These are phyloP conservation scores for Excoecaria cochinchinensis DNA, from an alignment of 345 rosid species.

Conservation along the genomic window DNA sequence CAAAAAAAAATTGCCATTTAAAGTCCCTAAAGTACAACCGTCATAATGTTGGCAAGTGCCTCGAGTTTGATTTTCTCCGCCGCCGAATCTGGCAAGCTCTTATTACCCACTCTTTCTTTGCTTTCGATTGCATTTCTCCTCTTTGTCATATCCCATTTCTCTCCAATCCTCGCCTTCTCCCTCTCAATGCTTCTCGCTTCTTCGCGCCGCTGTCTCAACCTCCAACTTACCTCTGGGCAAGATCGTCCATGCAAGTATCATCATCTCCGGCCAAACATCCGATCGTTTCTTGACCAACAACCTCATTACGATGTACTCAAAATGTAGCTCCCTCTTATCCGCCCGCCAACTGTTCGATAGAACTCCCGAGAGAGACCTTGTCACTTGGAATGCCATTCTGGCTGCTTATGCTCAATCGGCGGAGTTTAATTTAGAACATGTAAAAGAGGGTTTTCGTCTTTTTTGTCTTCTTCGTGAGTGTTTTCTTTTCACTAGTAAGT, in stretches of 20 bases:
- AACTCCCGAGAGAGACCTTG: constrained; percentile 47
- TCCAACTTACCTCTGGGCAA: constrained; percentile 47
- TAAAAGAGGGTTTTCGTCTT: constrained; percentile 38
- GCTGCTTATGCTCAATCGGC: constrained; percentile 51
- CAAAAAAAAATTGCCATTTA: too few relatives aligned
- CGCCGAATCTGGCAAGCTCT: not conserved
- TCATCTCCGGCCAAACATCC: constrained; percentile 29
- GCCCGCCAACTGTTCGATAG: constrained; percentile 57
- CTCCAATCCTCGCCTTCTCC: constrained; percentile 28
- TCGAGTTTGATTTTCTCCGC: not conserved
- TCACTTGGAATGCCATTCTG: constrained; percentile 58
- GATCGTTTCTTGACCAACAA: constrained; percentile 57
- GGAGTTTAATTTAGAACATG: constrained; percentile 18
- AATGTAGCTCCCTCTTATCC: constrained; percentile 46
- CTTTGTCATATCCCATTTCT: not conserved
- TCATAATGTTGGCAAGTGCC: too few relatives aligned
- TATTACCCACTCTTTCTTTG: not conserved
- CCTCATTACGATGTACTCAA: constrained; percentile 46
- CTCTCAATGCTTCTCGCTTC: constrained; percentile 51
- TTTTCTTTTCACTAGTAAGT: constrained; percentile 35
- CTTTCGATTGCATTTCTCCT: constrained; percentile 1
- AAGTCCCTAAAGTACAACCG: too few relatives aligned
- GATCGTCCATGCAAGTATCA: constrained; percentile 44
- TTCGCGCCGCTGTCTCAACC: constrained; percentile 52
- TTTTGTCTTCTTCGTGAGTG: constrained; percentile 38